Evolutionary conservation across 257 asterid genomes (phyloP).

Genomic region (Solanum chmielewskii): DNA sequence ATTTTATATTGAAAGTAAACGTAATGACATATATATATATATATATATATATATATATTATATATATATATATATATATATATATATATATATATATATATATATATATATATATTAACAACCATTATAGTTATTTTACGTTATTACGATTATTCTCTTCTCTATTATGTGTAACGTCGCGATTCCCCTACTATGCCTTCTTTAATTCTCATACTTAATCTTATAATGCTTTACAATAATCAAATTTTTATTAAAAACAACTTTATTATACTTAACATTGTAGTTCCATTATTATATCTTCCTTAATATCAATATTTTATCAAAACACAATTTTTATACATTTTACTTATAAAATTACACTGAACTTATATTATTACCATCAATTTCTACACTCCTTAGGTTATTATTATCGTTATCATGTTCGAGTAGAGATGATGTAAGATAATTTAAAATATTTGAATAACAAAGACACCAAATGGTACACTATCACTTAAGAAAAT

Average conservation of each 20-base stretch:
- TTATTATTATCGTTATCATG: not conserved
- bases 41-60: too few species aligned
- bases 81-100: too few species aligned
- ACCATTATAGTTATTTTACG: not conserved
- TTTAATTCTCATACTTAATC: not conserved
- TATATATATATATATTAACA: not conserved
- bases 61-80: too few species aligned
- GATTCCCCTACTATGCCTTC: too few species aligned
- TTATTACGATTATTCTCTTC: not conserved
- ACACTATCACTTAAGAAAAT: not conserved
- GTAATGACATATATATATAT: too few species aligned
- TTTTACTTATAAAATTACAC: not conserved
- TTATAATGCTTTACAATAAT: not conserved
- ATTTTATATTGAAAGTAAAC: too few species aligned
- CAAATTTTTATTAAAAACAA: not conserved
- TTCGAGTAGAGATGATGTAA: not conserved
- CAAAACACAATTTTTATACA: not conserved
- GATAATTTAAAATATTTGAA: not conserved
- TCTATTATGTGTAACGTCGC: not conserved
- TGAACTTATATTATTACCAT: not conserved
- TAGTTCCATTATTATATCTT: not conserved
- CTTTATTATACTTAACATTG: not conserved
- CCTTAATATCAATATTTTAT: not conserved
- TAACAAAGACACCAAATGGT: not conserved
- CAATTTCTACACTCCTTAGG: rapidly evolving